Evolutionary conservation across 2,329 filamentous ascomycete genomes (phyloP), one percentile per base, ranked within the genome.

Genomic region (Scedosporium apiospermum): DNA sequence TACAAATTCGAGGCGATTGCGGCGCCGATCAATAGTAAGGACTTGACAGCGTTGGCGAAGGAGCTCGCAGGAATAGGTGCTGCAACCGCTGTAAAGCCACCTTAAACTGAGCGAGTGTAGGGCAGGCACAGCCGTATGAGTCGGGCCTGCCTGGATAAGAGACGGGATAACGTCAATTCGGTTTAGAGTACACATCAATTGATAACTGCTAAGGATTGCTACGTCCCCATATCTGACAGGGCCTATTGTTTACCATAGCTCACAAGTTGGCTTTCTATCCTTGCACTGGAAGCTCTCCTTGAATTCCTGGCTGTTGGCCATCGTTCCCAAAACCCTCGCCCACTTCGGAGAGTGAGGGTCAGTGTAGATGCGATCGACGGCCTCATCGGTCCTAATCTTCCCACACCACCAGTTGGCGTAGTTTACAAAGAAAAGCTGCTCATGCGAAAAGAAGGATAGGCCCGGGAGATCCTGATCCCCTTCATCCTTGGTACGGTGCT

Each of bases 351-450:
- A 82, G 73, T 91, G 88, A 0, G 82, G 81, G 69, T 91, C 86
- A 0, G 78, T 82, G 68, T 85, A 84, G 59, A 89, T 82, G 1
- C 78, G 74, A 62, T 79, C 76, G 41, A 86, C 78, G 4, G 83
- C 82, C 5, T 80, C 76, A 66, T 85, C 84, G 64, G 82, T 81
- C 6, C 83, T 80, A 2, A 75, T 80, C 76, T 88, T 88, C 42
- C 82, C 80, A 70, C 88, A 91, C 86, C 86, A 90, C 73, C 79
- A 81, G 66, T 84, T 86, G 3, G 76, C 81, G 69, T 83, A 90
- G 2, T 80, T 80, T 34, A 90, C 77, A 68, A 89, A 90, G 74
- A 90, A 90, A 3, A 90, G 72, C 71, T 90, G 86, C 65, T 89
- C 86, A 64, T 87, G 84, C 0, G 82, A 82, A 65, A 89, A 89